Conservation (phyloP, 1,139 yeast species). For the Candida sp. region DNA sequence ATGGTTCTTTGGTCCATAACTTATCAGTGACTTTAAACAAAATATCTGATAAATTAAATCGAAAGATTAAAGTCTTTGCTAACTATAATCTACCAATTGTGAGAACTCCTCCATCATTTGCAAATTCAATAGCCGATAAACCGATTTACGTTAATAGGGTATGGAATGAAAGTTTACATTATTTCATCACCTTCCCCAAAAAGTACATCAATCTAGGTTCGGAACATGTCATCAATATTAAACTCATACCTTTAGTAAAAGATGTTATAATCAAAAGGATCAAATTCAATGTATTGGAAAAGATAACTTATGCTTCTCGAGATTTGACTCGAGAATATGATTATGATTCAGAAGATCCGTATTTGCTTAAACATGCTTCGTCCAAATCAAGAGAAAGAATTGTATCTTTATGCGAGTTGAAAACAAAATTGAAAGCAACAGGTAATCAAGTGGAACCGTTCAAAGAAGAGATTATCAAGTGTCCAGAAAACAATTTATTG, state of each 20-base stretch:
- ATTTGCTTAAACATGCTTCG: conserved; percentile 16
- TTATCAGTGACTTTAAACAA: conserved; percentile 28
- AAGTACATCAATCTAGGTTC: conserved; percentile 74
- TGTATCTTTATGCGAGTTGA: conserved; percentile 59
- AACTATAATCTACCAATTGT: conserved; percentile 50
- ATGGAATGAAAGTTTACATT: conserved; percentile 79
- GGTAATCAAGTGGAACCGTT: conserved; percentile 39
- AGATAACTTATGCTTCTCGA: conserved; percentile 63
- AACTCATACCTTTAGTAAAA: conserved; percentile 70
- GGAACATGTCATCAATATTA: conserved; percentile 58
- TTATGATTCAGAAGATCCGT: conserved; percentile 49
- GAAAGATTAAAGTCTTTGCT: conserved; percentile 27
- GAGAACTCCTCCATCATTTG: conserved; percentile 79
- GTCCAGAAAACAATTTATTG: conserved; percentile 58
- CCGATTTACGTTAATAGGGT: conserved; percentile 79
- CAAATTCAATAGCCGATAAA: conserved; percentile 69
- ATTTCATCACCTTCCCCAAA: conserved; percentile 73
- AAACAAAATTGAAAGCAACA: conserved; percentile 45
- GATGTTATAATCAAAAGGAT: conserved; percentile 68
- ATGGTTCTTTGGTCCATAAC: conserved; percentile 41
- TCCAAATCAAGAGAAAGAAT: conserved; percentile 48
- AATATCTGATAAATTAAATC: conserved; percentile 32
- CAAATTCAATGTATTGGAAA: conserved; percentile 68
- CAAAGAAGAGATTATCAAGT: conserved; percentile 59
- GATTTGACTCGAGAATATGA: conserved; percentile 54